Evolutionary conservation across 805 yeast genomes (phyloP).

Genomic region (Brettanomyces nanus): DNA sequence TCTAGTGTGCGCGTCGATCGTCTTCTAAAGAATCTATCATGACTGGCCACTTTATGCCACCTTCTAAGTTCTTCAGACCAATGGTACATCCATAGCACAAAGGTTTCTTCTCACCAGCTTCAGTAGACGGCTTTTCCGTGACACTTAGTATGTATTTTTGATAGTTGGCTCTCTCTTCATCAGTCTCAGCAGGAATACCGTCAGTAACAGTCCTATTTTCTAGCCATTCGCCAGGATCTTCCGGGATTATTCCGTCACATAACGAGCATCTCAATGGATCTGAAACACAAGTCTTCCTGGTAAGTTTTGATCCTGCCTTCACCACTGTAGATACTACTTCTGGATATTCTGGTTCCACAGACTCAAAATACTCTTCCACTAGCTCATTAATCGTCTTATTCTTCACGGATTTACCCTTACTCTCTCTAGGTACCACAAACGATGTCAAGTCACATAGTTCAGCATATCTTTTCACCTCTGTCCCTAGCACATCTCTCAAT

Average conservation of each 20-base stretch:
- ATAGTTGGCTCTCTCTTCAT: constrained; percentile 31
- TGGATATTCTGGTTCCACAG: constrained; percentile 72
- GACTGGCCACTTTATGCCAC: neutral
- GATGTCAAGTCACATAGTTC: constrained; percentile 32
- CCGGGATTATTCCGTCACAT: constrained; percentile 48
- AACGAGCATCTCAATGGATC: constrained; percentile 37
- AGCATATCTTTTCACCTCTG: constrained; percentile 57
- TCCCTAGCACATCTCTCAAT: constrained; percentile 60
- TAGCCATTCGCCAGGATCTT: constrained; percentile 60
- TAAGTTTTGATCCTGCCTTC: constrained; percentile 75
- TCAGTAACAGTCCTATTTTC: constrained; percentile 55
- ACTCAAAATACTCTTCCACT: constrained; percentile 60
- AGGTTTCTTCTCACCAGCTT: constrained; percentile 15
- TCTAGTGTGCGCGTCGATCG: too few species aligned
- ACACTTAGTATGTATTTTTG: constrained; percentile 14
- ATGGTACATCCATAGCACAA: constrained; percentile 76
- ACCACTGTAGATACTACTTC: constrained; percentile 90
- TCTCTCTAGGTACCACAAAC: constrained; percentile 16
- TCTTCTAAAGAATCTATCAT: too few species aligned
- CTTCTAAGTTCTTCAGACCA: constrained; percentile 9
- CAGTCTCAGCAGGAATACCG: constrained; percentile 39
- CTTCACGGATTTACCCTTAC: constrained; percentile 40
- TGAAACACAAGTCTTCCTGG: constrained; percentile 30
- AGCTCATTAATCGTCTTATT: constrained; percentile 79
- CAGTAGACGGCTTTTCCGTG: constrained; percentile 1